These are phyloP conservation scores for Aspergillus tanneri DNA, from an alignment of 2,329 filamentous ascomycete species.

Conservation along the genomic window DNA sequence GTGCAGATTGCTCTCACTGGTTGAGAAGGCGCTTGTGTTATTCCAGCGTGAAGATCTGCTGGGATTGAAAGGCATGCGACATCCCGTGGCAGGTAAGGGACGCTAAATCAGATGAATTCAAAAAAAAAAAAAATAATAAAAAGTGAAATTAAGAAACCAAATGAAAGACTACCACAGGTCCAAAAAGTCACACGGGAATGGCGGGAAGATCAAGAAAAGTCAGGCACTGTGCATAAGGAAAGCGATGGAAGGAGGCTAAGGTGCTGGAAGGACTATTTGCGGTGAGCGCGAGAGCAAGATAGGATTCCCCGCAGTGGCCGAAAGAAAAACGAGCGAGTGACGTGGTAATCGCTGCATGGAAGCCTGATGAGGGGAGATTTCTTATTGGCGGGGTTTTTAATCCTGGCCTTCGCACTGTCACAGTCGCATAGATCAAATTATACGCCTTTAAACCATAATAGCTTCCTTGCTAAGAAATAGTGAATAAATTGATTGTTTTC, in stretches of 20 bases:
- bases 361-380: constrained; percentile 21
- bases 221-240: constrained; percentile 19
- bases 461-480: no score
- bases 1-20: constrained; percentile 26
- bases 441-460: no score
- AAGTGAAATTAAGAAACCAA: constrained; percentile 2
- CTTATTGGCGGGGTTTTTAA: background rate
- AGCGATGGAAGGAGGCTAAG: constrained; percentile 5
- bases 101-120: constrained; percentile 7
- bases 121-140: constrained; percentile 6
- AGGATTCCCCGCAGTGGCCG: constrained; percentile 19
- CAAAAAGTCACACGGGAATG: background rate
- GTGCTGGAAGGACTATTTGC: constrained; percentile 18
- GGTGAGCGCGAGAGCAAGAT: constrained; percentile 17
- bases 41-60: constrained; percentile 26
- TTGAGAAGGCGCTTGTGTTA: constrained; percentile 31
- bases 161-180: background rate
- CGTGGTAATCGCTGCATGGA: constrained; percentile 31
- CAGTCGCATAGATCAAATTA: no score
- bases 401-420: background rate
- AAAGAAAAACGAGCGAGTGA: constrained; percentile 21
- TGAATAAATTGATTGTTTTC: no score
- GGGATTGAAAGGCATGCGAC: constrained; percentile 25
- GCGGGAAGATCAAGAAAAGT: constrained; percentile 8
- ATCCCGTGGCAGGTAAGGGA: constrained; percentile 23